phyloP scores from a whole-genome alignment of 768 basidiomycete species.

The Hygrophorus russula region DNA sequence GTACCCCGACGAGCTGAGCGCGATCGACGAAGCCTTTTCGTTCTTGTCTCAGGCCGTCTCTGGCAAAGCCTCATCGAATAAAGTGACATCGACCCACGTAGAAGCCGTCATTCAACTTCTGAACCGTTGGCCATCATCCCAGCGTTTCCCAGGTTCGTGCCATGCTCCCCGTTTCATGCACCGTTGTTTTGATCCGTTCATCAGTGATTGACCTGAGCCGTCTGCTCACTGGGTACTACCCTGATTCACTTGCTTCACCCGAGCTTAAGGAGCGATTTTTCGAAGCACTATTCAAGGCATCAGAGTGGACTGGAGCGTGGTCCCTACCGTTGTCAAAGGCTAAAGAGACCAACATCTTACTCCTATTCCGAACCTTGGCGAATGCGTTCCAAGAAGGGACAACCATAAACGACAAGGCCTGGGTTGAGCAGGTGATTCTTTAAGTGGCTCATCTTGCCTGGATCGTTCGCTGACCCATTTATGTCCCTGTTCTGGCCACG shows the following conservation, averaged over 20 bases:
- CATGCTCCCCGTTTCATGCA: slow-evolving; percentile 1
- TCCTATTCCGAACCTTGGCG: slow-evolving; percentile 68
- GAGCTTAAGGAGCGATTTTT: slow-evolving; percentile 42
- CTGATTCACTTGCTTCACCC: slow-evolving; percentile 34
- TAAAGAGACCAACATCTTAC: slow-evolving; percentile 75
- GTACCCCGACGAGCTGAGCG: slow-evolving; percentile 47
- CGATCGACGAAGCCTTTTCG: slow-evolving; percentile 52
- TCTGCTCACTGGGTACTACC: slow-evolving; percentile 55
- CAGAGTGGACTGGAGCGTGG: slow-evolving; percentile 54
- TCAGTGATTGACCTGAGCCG: slow-evolving; percentile 82
- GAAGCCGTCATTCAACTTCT: slow-evolving; percentile 54
- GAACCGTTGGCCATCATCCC: slow-evolving; percentile 62
- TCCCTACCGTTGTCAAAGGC: slow-evolving; percentile 48
- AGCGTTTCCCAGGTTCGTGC: slow-evolving; percentile 58
- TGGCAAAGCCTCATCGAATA: slow-evolving; percentile 18
- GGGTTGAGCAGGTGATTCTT: slow-evolving; percentile 40
- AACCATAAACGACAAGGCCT: slow-evolving; percentile 28
- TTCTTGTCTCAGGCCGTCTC: slow-evolving; percentile 43
- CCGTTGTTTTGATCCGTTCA: background rate
- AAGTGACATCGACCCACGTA: slow-evolving; percentile 37
- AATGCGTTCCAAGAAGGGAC: slow-evolving; percentile 63
- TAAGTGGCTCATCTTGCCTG: background rate
- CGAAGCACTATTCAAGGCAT: slow-evolving; percentile 51
- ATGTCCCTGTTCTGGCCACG: background rate
- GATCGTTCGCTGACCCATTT: background rate